Base-by-base conservation (phyloP, 176 grass and related monocot species). In the Oryza glumipatula region DNA sequence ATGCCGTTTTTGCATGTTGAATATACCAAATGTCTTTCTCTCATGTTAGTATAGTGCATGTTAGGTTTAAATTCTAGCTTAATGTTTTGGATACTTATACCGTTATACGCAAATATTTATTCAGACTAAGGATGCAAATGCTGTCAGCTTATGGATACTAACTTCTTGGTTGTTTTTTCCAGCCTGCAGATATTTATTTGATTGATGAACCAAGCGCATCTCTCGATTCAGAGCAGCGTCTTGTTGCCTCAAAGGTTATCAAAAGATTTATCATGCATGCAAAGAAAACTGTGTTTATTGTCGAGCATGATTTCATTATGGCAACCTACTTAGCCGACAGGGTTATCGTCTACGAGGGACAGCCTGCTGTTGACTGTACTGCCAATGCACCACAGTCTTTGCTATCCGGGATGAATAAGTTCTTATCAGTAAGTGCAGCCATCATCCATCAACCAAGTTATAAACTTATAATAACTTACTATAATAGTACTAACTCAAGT, bases 241-340 rank as follows among this genome's bases (percentile, higher is more conserved):
- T 97, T 80, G 79, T 97, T 56, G 91, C 89, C 9, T 90, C 94
- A 35, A 97, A 92, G 82, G 91, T 97, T 77, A 94, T 97, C 84
- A 97, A 97, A 83, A 97, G 94, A 88, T 97, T 97, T 60, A 97
- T 97, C 60, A 82, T 97, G 79, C 94, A 94, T 15, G 94, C 94
- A 21, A 97, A 97, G 87, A 97, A 92, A 88, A 97, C 91, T 51
- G 94, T 91, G 32, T 97, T 95, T 93, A 80, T 97, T 49, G 94
- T 97, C 11, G 91, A 97, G 85, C 89, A 97, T 82, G 94, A 97
- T 88, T 97, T 97, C 70, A 94, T 97, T 87, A 97, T 94, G 94
- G 91, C 91, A 44, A 97, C 94, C 39, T 97, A 97, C 83, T 87
- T 97, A 32, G 91, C 91, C 66, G 94, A 97, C 71, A 97, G 92